Conservation (phyloP, 2,329 filamentous ascomycete genomes). For the Aspergillus aculeatinus region DNA sequence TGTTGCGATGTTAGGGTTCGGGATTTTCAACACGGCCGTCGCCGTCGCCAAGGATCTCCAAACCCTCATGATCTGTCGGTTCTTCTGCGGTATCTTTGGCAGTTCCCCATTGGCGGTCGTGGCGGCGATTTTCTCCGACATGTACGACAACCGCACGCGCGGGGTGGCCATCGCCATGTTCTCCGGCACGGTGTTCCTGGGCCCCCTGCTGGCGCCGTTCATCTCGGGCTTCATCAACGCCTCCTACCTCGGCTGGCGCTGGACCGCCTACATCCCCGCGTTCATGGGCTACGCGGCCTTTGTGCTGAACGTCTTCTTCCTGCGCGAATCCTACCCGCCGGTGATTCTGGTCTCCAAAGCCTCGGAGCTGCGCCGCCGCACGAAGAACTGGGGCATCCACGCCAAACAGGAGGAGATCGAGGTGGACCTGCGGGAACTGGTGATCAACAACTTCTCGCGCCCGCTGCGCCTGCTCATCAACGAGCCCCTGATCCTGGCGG, state of each 20-base stretch:
- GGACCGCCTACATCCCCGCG: conserved; percentile 50
- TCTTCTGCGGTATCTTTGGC: conserved; percentile 48
- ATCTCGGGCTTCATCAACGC: conserved; percentile 51
- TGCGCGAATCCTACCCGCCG: conserved; percentile 56
- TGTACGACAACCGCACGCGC: conserved; percentile 46
- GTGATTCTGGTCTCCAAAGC: conserved; percentile 55
- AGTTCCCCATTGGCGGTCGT: conserved; percentile 43
- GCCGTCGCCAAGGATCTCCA: conserved; percentile 40
- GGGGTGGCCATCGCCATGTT: conserved; percentile 47
- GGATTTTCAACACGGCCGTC: conserved; percentile 45
- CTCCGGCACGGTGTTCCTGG: conserved; percentile 53
- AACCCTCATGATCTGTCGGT: conserved; percentile 41
- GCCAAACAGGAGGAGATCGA: conserved; percentile 54
- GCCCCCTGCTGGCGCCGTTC: conserved; percentile 51
- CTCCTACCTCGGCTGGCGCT: conserved; percentile 49
- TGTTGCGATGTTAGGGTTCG: conserved; percentile 42
- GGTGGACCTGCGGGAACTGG: conserved; percentile 47
- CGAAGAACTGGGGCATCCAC: conserved; percentile 59
- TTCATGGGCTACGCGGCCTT: conserved; percentile 53
- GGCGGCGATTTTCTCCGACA: conserved; percentile 45
- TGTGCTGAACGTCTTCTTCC: conserved; percentile 36
- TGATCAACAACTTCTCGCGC: conserved; percentile 50
- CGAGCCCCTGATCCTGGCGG: conserved; percentile 44
- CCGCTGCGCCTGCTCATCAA: conserved; percentile 41
- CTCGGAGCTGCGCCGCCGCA: conserved; percentile 51